phyloP scores from a whole-genome alignment of 129 eudicot species.

The Gnaphalium uliginosum region DNA sequence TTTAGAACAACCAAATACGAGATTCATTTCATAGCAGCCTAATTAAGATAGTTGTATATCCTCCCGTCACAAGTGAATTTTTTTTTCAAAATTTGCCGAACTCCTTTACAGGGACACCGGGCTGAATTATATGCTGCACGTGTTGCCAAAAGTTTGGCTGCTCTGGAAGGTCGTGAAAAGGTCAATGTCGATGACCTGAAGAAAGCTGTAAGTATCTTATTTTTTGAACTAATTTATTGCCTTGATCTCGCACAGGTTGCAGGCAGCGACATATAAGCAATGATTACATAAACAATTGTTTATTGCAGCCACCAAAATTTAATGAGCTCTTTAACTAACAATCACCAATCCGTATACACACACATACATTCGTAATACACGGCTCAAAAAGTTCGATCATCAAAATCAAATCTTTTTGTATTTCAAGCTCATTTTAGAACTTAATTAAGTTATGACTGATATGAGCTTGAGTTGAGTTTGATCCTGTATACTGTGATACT shows the following conservation, averaged over 20 bases:
- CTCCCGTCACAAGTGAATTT: not conserved
- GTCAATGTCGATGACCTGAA: slow-evolving; percentile 95
- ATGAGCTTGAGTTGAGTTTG: not conserved
- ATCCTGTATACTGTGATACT: not conserved
- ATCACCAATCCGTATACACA: not conserved
- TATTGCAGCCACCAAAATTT: too few species aligned
- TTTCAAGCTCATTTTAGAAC: not conserved
- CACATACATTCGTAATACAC: not conserved
- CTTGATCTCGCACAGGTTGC: not conserved
- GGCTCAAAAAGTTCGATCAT: not conserved
- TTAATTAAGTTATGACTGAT: not conserved
- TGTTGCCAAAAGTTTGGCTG: slow-evolving; percentile 95
- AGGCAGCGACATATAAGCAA: not conserved
- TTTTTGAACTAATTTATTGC: not conserved
- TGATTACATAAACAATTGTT: too few species aligned
- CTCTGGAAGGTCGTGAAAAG: slow-evolving; percentile 96
- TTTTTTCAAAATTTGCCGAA: not conserved
- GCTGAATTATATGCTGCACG: slow-evolving; percentile 99
- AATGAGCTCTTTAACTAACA: not conserved
- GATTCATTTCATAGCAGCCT: not conserved
- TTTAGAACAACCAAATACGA: not conserved
- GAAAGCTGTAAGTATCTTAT: slow-evolving; percentile 76
- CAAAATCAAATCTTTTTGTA: not conserved
- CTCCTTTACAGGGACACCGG: slow-evolving; percentile 81
- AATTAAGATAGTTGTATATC: not conserved